A percentile compares a stretch with the other conserved stretches of the same genome.
These are phyloP conservation scores for Fusarium penzigii DNA, from an alignment of 2,329 filamentous ascomycete genomes.

Conservation along the genomic window DNA sequence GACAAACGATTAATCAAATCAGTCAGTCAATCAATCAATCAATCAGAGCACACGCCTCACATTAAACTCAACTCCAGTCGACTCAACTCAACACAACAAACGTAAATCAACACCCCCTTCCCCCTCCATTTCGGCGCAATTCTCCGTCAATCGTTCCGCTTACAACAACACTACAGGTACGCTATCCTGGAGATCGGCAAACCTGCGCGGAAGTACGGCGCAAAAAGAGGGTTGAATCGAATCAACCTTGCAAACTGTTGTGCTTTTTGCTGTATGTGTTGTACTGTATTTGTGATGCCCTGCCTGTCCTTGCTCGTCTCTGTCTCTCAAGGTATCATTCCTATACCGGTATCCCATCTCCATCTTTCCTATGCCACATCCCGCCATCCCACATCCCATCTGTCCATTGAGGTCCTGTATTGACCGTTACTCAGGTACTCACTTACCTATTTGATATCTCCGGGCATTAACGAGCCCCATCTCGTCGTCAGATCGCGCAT, in stretches of 20 bases:
- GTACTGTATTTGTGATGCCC: too few relatives aligned
- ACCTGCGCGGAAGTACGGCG: background rate
- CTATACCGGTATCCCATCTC: background rate
- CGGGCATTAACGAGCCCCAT: background rate
- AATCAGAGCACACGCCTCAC: too few relatives aligned
- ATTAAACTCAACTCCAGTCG: too few relatives aligned
- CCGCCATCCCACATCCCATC: background rate
- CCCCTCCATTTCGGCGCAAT: background rate
- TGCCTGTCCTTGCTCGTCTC: too few relatives aligned
- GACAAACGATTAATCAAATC: background rate
- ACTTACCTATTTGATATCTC: background rate
- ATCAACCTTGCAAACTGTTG: background rate
- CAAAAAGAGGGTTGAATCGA: background rate
- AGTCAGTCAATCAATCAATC: background rate
- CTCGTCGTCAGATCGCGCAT: background rate
- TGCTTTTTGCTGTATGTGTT: background rate
- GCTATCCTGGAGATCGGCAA: background rate
- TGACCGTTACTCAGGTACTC: background rate
- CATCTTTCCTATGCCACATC: too few relatives aligned
- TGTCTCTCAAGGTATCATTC: background rate
- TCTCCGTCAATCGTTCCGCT: background rate
- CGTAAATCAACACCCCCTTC: background rate
- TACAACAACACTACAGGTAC: background rate
- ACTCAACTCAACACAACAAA: background rate
- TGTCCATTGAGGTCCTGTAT: background rate